Conservation (phyloP, 78 protist genomes). For the Monocercomonoides exilis region DNA sequence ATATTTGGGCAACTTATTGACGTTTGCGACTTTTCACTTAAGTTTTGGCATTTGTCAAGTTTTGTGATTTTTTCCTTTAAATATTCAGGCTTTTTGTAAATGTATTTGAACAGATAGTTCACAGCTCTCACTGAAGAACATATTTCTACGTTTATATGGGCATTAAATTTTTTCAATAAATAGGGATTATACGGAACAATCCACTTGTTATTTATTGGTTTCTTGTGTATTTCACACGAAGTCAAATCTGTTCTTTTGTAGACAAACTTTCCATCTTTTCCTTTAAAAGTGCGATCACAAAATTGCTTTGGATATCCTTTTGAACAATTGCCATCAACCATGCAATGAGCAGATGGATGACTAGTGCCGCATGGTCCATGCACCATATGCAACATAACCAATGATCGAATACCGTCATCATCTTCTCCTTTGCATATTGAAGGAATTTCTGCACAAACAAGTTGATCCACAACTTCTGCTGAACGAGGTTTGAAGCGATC, state of each 20-base stretch:
- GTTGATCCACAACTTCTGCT: background rate
- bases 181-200: background rate
- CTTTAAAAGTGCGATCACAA: background rate
- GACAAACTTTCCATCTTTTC: background rate
- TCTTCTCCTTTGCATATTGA: background rate
- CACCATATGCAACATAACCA: background rate
- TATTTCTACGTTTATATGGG: background rate
- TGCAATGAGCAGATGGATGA: background rate
- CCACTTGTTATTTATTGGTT: too few species aligned
- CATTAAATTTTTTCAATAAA: background rate
- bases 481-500: background rate
- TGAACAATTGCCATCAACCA: background rate
- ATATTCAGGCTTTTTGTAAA: too few species aligned
- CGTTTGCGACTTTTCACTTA: too few species aligned
- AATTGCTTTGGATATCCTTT: background rate
- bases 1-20: too few species aligned
- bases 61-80: too few species aligned
- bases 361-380: background rate
- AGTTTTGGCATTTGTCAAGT: too few species aligned
- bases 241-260: too few species aligned
- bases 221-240: too few species aligned
- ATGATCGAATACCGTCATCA: background rate
- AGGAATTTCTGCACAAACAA: background rate
- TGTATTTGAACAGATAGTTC: background rate
- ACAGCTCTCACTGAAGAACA: background rate